A percentile compares a stretch with the other conserved stretches of the same genome.
These are phyloP conservation scores for Poronia punctata DNA, from an alignment of 495 filamentous ascomycete genomes.

Conservation along the genomic window DNA sequence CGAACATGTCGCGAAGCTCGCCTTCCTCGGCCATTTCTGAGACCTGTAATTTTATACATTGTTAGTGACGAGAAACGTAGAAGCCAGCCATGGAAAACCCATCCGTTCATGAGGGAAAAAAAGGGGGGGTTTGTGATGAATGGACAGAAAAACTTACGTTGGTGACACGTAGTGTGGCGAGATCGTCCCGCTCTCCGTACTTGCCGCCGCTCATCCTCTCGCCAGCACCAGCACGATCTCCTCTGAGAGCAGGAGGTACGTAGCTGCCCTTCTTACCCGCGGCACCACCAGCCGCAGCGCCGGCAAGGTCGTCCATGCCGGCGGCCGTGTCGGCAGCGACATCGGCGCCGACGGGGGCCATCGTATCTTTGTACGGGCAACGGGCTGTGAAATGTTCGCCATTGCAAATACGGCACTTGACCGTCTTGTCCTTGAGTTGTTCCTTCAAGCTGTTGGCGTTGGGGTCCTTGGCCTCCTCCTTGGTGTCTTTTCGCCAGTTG, in stretches of 20 bases:
- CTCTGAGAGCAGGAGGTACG: conserved; percentile 85
- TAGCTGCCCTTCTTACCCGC: conserved; percentile 71
- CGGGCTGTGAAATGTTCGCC: conserved; percentile 98
- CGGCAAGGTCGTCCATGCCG: conserved; percentile 43
- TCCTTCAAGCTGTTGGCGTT: conserved; percentile 79
- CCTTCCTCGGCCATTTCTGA: conserved; percentile 94
- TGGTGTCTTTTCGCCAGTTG: conserved; percentile 84
- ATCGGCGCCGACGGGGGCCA: conserved; percentile 50
- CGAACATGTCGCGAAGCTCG: conserved; percentile 95
- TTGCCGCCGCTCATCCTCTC: conserved; percentile 86
- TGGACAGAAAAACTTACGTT: conserved; percentile 60
- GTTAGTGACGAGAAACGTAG: conserved; percentile 7
- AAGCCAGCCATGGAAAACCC: not conserved
- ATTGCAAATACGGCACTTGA: conserved; percentile 97
- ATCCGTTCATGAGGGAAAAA: no score
- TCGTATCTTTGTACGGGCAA: conserved; percentile 65
- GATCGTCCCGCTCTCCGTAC: conserved; percentile 85
- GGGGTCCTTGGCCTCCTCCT: conserved; percentile 69
- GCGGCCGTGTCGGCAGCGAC: conserved; percentile 47
- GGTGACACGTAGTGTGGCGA: conserved; percentile 92
- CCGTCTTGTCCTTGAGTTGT: conserved; percentile 95
- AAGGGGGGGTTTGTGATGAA: not conserved
- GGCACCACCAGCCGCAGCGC: conserved; percentile 27
- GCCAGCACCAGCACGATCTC: conserved; percentile 56
- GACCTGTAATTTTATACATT: conserved; percentile 48